phyloP scores from a whole-genome alignment of 306 rosid genomes.

The Quercus bicolor region DNA sequence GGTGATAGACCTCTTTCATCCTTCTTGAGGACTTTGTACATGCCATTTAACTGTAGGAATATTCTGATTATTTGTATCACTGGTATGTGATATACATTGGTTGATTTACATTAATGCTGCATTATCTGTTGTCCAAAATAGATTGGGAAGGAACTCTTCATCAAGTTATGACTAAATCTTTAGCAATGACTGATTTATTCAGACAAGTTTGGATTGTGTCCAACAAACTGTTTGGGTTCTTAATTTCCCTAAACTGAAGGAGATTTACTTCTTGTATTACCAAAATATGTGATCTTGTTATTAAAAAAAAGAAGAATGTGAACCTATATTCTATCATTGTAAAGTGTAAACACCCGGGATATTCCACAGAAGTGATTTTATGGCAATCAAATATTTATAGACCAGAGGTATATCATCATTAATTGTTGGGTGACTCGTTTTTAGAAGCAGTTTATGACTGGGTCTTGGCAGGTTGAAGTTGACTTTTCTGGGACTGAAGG shows the following conservation, averaged over 20 bases:
- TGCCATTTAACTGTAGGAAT: background rate
- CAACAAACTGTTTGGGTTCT: background rate
- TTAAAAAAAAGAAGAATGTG: background rate
- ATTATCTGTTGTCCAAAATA: background rate
- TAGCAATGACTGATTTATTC: background rate
- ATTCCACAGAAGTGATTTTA: background rate
- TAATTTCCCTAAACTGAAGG: background rate
- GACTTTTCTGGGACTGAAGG: slow-evolving; percentile 71
- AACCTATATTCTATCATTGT: background rate
- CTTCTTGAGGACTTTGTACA: background rate
- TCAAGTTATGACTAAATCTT: background rate
- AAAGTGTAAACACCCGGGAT: background rate
- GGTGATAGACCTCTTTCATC: background rate
- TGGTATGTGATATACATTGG: background rate
- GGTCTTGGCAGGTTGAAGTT: slow-evolving; percentile 68
- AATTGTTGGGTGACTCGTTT: background rate
- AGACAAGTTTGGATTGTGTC: background rate
- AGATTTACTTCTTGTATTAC: background rate
- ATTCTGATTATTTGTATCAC: no score
- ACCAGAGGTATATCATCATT: background rate
- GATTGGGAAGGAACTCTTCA: background rate
- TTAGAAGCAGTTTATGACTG: slow-evolving; percentile 12
- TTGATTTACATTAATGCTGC: background rate
- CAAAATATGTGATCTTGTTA: background rate
- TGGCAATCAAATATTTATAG: background rate